Evolutionary conservation across 192 early-diverging fungal genomes (phyloP), one percentile per base, ranked within the genome.

Genomic region (Coemansia sp.): DNA sequence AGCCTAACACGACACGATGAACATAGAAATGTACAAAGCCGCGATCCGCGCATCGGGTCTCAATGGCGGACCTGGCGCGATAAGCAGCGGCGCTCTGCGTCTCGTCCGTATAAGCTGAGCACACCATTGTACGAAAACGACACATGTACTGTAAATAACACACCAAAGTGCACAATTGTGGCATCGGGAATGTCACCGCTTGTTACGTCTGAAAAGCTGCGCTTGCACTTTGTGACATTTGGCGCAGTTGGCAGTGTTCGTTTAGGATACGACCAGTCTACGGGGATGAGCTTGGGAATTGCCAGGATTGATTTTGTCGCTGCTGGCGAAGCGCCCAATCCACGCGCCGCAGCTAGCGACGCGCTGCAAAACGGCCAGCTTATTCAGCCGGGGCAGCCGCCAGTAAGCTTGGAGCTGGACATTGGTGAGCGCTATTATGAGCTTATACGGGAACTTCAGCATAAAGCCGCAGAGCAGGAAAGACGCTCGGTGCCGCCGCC

Each of bases 211-310:
- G 67, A 70, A 40, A 60, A 71, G 37, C 56, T 80, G 40, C 60
- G 65, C 4, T 40, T 62, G 8, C 73, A 72, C 41, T 76, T 76
- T 62, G 43, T 52, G 32, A 28, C 48, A 12, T 80, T 65, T 42
- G 79, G 79, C 6, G 64, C 65, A 6, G 63, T 80, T 26, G 59
- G 61, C 28, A 37, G 51, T 4, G 51, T 80, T 6, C 60, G 65
- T 16, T 53, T 80, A 21, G 79, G 52, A 2, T 66, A 66, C 36
- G 73, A 71, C 37, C 73, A 65, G 20, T 62, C 65, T 10, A 81
- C 79, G 5, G 79, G 79, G 11, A 63, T 66, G 57, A 76, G 79
- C 21, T 56, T 81, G 39, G 79, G 79, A 2, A 43, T 81, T 50
- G 79, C 79, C 14, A 57, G 62, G 3, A 31, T 76, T 23, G 73